Evolutionary conservation across 495 filamentous ascomycete species (phyloP).

Genomic region (Amniculicola lignicola): DNA sequence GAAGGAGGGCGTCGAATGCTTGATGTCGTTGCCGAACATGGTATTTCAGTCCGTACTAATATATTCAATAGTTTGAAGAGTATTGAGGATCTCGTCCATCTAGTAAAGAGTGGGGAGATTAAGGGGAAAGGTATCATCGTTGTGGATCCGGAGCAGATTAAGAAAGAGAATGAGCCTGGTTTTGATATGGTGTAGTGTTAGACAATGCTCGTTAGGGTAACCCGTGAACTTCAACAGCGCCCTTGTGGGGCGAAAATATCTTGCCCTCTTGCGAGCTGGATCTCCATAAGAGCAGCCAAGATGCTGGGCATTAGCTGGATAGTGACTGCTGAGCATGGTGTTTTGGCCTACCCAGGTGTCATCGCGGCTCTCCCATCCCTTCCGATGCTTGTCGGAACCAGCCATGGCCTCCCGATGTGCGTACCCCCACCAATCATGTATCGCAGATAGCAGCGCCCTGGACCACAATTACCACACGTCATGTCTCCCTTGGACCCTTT

Average conservation of each 20-base stretch:
- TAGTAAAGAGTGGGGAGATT: constrained; percentile 51
- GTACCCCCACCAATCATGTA: too few relatives aligned
- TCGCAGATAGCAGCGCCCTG: too few relatives aligned
- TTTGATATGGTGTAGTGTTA: constrained; percentile 11
- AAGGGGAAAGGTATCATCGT: constrained; percentile 55
- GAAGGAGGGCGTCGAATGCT: constrained; percentile 53
- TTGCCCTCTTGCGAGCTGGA: too few relatives aligned
- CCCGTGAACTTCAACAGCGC: background rate
- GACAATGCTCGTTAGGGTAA: background rate
- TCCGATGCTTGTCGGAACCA: too few relatives aligned
- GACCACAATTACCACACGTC: too few relatives aligned
- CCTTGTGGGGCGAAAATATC: too few relatives aligned
- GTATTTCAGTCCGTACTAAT: constrained; percentile 51
- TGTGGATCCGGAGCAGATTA: constrained; percentile 41
- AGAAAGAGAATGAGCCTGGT: constrained; percentile 20
- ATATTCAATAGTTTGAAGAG: constrained; percentile 53
- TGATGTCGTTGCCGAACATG: constrained; percentile 49
- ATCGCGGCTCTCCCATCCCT: too few relatives aligned
- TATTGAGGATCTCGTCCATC: constrained; percentile 48
- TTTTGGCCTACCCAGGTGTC: too few relatives aligned
- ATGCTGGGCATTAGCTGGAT: background rate
- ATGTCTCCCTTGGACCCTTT: too few relatives aligned
- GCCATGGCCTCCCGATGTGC: too few relatives aligned
- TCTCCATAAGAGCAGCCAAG: too few relatives aligned
- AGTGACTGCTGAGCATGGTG: too few relatives aligned